Evolutionary conservation across 495 filamentous ascomycete species (phyloP), one percentile per base, ranked within the genome.

Genomic region (Talaromyces borbonicus): DNA sequence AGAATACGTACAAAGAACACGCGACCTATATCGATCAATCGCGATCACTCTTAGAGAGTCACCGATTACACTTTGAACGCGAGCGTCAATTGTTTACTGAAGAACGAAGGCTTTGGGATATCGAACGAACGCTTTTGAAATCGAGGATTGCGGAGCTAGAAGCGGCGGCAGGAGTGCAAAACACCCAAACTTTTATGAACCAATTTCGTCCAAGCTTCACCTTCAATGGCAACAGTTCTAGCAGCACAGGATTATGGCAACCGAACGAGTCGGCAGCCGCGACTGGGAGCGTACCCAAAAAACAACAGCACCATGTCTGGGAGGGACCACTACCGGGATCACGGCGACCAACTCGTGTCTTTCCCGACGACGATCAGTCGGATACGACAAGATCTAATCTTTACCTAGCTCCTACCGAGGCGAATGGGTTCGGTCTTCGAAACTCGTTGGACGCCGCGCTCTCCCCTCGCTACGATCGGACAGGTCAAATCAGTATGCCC

Each of bases 371-470:
- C 26, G 65, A 64, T 11, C 22, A 48, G n/a, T 15, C 8, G 15
- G 22, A 41, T 15, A n/a, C 19, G 19, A 57, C n/a, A n/a, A n/a
- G 55, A 16, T 43, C 52, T 39, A 60, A 59, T 11, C 30, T 37
- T 32, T 53, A 55, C 30, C 26, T 49, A 23, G 36, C 54, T 18
- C 40, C 57, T 5, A 35, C 22, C n/a, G 47, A 42, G 32, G 38
- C 37, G 39, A 49, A 41, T 42, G 38, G 47, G 11, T 49, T 49
- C 26, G 47, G 47, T 18, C 26, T 42, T 43, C 16, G 37, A 18
- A 58, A 58, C 1, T 68, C 66, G 47, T 58, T 72, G 19, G 69
- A 71, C 49, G 63, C 57, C 27, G 67, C 69, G 11, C 59, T 72
- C 32, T 71, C 67, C 7, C 65, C 67, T 19, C 58, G 56, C 38